Evolutionary conservation across 2,329 filamentous ascomycete species (phyloP).

Genomic region (Pseudocercospora crystallina): DNA sequence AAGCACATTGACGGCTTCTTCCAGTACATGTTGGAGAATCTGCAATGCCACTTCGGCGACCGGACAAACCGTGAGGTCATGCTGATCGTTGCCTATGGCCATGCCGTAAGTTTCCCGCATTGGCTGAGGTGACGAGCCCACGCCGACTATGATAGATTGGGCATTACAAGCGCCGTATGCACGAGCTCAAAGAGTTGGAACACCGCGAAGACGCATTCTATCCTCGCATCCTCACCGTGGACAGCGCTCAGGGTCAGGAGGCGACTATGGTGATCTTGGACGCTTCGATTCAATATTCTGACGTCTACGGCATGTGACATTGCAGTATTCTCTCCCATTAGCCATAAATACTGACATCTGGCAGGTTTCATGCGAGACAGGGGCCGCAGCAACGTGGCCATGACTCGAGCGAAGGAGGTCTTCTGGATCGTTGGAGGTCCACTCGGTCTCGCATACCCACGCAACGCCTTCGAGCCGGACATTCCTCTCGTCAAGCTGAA

Average conservation of each 20-base stretch:
- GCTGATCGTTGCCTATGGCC: conserved; percentile 19
- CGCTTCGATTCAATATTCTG: conserved; percentile 2
- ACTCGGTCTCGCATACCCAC: background rate
- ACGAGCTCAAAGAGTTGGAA: background rate
- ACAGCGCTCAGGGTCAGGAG: conserved; percentile 19
- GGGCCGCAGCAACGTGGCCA: conserved; percentile 24
- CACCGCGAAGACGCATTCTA: background rate
- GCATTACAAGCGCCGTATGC: conserved; percentile 1
- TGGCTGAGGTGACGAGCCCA: no score
- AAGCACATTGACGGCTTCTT: conserved; percentile 20
- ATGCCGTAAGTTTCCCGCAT: conserved; percentile 15
- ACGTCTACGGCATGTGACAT: background rate
- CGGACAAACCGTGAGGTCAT: conserved; percentile 16
- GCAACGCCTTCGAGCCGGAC: background rate
- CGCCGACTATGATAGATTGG: no score
- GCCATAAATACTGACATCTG: background rate
- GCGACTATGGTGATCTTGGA: conserved; percentile 22
- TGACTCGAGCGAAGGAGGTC: conserved; percentile 24
- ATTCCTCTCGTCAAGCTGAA: background rate
- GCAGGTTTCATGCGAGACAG: conserved; percentile 17
- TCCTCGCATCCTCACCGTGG: conserved; percentile 20
- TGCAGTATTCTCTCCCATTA: rapidly evolving
- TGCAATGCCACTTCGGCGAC: conserved; percentile 15
- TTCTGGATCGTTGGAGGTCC: conserved; percentile 21
- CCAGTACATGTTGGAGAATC: conserved; percentile 9